Percentiles rank a stretch among this genome's conserved stretches.
Evolutionary conservation across 306 rosid genomes (phyloP).

Genomic region (Cucurbita maxima): DNA sequence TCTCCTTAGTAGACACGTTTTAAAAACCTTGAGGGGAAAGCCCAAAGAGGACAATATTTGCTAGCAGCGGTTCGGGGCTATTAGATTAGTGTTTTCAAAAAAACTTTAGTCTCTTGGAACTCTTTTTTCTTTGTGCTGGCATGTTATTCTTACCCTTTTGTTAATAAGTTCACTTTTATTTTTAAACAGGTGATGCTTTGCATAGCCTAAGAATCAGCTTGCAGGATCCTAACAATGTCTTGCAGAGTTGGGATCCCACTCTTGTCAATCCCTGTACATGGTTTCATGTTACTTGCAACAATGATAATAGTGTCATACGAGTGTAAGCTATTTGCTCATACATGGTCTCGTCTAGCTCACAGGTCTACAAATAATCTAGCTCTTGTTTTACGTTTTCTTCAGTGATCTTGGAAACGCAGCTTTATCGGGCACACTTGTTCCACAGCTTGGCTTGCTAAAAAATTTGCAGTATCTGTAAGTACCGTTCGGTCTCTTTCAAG

Average conservation of each 20-base stretch:
- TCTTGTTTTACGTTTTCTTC: constrained; percentile 13
- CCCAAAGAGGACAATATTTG: too few relatives aligned
- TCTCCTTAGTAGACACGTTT: too few relatives aligned
- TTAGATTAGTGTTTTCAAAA: neutral
- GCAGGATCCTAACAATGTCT: constrained; percentile 83
- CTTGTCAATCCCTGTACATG: constrained; percentile 98
- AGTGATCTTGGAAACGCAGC: constrained; percentile 98
- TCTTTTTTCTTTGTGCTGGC: neutral
- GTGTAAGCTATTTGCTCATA: constrained; percentile 47
- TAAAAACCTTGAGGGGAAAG: too few relatives aligned
- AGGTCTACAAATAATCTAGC: constrained; percentile 6
- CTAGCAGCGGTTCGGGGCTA: too few relatives aligned
- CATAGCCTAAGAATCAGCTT: constrained; percentile 83
- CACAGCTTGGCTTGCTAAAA: constrained; percentile 92
- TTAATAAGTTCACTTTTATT: constrained; percentile 2
- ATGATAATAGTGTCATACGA: constrained; percentile 91
- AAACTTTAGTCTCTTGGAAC: neutral
- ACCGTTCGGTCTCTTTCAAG: neutral
- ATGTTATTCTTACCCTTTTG: constrained; percentile 7
- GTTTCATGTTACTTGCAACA: constrained; percentile 98
- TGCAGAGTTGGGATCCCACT: constrained; percentile 99
- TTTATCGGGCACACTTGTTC: constrained; percentile 85
- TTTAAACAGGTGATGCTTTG: constrained; percentile 78
- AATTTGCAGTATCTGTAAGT: constrained; percentile 91
- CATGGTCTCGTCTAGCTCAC: neutral